phyloP scores from a whole-genome alignment of 1,284 basidiomycete genomes.

The Heterobasidion occidentale region DNA sequence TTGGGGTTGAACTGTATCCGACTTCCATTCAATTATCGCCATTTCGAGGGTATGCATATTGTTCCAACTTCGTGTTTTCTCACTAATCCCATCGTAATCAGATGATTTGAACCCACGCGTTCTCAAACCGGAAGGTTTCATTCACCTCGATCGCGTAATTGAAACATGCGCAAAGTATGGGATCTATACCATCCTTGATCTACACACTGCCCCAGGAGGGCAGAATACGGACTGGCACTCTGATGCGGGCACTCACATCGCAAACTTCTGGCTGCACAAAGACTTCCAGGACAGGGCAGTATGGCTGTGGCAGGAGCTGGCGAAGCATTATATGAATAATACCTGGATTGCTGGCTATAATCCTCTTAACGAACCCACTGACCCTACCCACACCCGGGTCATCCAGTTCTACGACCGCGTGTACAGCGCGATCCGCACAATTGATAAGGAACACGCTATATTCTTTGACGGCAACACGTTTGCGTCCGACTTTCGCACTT shows the following conservation, averaged over 20 bases:
- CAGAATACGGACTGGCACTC: constrained; percentile 52
- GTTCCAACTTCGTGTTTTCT: not conserved
- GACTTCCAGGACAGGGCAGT: constrained; percentile 70
- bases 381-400: constrained; percentile 44
- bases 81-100: not conserved
- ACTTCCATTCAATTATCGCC: constrained; percentile 57
- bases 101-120: constrained; percentile 53
- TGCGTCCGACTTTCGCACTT: constrained; percentile 66
- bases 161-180: constrained; percentile 48
- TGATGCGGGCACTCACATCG: constrained; percentile 45
- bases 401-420: constrained; percentile 57
- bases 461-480: constrained; percentile 72
- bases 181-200: constrained; percentile 55
- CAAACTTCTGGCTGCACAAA: constrained; percentile 65
- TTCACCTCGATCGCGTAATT: constrained; percentile 55
- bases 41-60: constrained; percentile 48
- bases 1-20: constrained; percentile 70
- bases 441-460: constrained; percentile 61
- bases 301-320: constrained; percentile 65
- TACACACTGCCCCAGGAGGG: constrained; percentile 56
- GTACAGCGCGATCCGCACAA: constrained; percentile 52
- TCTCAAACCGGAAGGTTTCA: constrained; percentile 52
- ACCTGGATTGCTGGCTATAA: constrained; percentile 69
- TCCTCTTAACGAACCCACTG: constrained; percentile 71
- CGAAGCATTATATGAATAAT: constrained; percentile 56